Conservation (phyloP, 805 yeast species). For the Teunomyces panamensis region DNA sequence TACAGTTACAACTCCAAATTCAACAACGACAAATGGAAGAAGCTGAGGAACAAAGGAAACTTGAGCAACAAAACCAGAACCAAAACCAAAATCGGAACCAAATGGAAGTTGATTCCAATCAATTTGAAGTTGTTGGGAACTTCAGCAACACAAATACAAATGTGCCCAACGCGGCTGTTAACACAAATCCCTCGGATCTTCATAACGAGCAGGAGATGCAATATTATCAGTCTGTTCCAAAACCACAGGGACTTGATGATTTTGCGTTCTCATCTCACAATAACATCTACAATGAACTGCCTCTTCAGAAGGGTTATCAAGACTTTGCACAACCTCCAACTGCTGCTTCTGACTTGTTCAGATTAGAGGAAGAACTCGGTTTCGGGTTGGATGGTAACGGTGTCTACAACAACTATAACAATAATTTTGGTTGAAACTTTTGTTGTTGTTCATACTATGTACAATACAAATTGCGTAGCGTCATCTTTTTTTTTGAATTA, state of each 20-base stretch:
- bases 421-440: background rate
- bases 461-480: constrained; percentile 1
- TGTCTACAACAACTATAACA: constrained; percentile 12
- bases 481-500: background rate
- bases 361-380: constrained; percentile 43
- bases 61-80: constrained; percentile 14
- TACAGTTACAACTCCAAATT: constrained; percentile 34
- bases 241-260: constrained; percentile 44
- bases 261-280: constrained; percentile 16
- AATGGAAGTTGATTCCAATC: constrained; percentile 1
- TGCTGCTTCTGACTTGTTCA: constrained; percentile 25
- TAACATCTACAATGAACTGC: background rate
- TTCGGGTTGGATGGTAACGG: constrained; percentile 43
- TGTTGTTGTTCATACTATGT: background rate
- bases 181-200: constrained; percentile 20
- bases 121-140: constrained; percentile 6
- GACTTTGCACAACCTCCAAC: constrained; percentile 5
- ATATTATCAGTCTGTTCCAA: constrained; percentile 38
- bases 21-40: constrained; percentile 26
- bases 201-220: constrained; percentile 19
- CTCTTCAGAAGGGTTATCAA: constrained; percentile 1
- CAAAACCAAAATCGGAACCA: constrained; percentile 2
- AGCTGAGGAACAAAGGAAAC: constrained; percentile 19
- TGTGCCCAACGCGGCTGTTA: constrained; percentile 8
- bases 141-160: constrained; percentile 9